These are phyloP conservation scores for Kodamaea neixiangensis DNA, from an alignment of 805 yeast species.

Conservation along the genomic window DNA sequence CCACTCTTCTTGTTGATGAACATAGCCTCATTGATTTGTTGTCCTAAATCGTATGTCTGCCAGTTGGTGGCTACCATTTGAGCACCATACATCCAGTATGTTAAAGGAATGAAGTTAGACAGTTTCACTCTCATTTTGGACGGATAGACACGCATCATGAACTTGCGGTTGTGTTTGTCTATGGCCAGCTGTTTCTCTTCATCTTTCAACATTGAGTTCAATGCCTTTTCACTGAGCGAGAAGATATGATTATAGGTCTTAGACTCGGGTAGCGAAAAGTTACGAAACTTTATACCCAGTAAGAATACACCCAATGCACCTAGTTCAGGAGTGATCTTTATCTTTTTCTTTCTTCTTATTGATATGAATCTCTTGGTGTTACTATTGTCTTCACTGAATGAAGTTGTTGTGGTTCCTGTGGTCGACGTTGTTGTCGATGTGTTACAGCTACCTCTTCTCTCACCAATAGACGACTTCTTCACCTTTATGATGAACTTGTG, in stretches of 20 bases:
- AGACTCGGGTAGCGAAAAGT: conserved; percentile 84
- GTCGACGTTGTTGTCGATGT: conserved; percentile 24
- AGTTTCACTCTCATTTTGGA: conserved; percentile 75
- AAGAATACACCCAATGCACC: conserved; percentile 69
- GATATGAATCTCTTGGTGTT: conserved; percentile 20
- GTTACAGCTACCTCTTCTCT: conserved; percentile 20
- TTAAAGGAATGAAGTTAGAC: conserved; percentile 76
- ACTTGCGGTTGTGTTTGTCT: conserved; percentile 74
- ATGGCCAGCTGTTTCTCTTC: conserved; percentile 54
- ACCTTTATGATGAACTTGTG: conserved; percentile 77
- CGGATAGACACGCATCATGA: conserved; percentile 85
- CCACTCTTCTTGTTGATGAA: conserved; percentile 65
- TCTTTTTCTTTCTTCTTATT: conserved; percentile 23
- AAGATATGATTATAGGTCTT: conserved; percentile 80
- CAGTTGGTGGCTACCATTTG: conserved; percentile 97
- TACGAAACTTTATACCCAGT: conserved; percentile 74
- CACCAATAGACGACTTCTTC: conserved; percentile 49
- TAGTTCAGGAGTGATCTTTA: conserved; percentile 41
- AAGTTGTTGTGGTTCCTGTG: conserved; percentile 37
- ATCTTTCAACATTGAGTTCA: conserved; percentile 66
- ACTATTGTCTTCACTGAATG: conserved; percentile 43
- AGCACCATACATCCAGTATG: conserved; percentile 81
- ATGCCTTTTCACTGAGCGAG: conserved; percentile 76
- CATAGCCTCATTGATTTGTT: conserved; percentile 83
- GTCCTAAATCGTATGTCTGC: conserved; percentile 91